phyloP scores from a whole-genome alignment of 257 asterid genomes.

The Solanum paucissectum region DNA sequence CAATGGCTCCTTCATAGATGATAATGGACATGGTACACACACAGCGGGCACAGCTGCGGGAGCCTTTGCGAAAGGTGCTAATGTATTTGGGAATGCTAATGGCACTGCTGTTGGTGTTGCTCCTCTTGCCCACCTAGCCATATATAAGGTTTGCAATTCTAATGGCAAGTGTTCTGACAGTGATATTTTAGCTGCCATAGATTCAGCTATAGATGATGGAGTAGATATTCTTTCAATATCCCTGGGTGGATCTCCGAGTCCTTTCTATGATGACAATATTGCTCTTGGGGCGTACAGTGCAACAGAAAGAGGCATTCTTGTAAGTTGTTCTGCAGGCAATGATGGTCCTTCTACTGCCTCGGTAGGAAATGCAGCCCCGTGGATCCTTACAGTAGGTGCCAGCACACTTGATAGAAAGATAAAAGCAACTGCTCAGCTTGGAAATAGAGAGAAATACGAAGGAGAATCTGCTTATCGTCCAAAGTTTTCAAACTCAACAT shows the following conservation, averaged over 20 bases:
- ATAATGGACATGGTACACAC: constrained; percentile 42
- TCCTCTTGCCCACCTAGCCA: constrained; percentile 47
- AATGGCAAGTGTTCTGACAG: constrained; percentile 8
- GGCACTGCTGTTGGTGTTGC: constrained; percentile 49
- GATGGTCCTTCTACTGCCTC: not conserved
- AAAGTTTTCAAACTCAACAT: not conserved
- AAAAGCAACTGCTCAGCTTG: constrained; percentile 23
- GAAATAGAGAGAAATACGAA: constrained; percentile 7
- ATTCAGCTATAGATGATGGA: constrained; percentile 33
- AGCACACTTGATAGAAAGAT: constrained; percentile 29
- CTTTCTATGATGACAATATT: constrained; percentile 1
- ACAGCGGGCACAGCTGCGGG: constrained; percentile 49
- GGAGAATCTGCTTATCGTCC: constrained; percentile 33
- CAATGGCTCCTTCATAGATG: constrained; percentile 6
- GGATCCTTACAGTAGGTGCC: constrained; percentile 50
- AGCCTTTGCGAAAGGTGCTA: constrained; percentile 30
- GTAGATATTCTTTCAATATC: constrained; percentile 30
- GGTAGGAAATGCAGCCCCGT: constrained; percentile 18
- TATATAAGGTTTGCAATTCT: constrained; percentile 24
- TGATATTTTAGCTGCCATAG: constrained; percentile 34
- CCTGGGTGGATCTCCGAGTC: not conserved
- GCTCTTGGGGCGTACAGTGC: constrained; percentile 36
- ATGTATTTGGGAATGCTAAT: constrained; percentile 30
- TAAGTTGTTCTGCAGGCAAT: constrained; percentile 34
- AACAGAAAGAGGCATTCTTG: constrained; percentile 31